Percentiles rank a stretch among this genome's conserved stretches.
Conservation (phyloP, 2,329 filamentous ascomycete species). For the Teratosphaeria destructans region DNA sequence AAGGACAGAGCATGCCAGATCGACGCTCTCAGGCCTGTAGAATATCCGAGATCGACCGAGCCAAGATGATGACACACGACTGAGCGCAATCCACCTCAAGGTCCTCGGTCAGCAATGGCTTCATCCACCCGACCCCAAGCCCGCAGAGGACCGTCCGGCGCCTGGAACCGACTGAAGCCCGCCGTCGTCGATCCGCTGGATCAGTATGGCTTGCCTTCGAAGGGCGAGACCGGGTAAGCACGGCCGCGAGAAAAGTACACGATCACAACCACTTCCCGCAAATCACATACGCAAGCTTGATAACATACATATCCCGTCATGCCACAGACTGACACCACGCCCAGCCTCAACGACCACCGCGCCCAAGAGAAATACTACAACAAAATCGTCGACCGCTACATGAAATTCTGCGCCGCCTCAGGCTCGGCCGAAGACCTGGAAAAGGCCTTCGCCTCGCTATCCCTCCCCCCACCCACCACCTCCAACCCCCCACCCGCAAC, state of each 20-base stretch:
- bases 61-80: not conserved
- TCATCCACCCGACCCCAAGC: slow-evolving; percentile 15
- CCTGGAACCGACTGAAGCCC: slow-evolving; percentile 64
- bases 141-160: slow-evolving; percentile 37
- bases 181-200: slow-evolving; percentile 68
- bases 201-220: slow-evolving; percentile 74
- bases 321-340: not conserved
- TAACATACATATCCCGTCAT: not conserved
- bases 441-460: slow-evolving; percentile 60
- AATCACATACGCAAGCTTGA: not conserved
- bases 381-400: slow-evolving; percentile 78
- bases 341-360: slow-evolving; percentile 50
- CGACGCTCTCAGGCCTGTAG: too few species aligned
- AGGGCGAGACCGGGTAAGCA: slow-evolving; percentile 70
- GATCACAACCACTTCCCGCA: not conserved
- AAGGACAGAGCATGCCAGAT: too few species aligned
- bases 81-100: not conserved
- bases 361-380: slow-evolving; percentile 78
- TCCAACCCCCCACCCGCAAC: not conserved
- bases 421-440: slow-evolving; percentile 63
- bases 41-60: not conserved
- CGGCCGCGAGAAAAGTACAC: not conserved
- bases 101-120: not conserved
- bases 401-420: slow-evolving; percentile 73
- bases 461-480: slow-evolving; percentile 20